Conservation (phyloP, 805 yeast species). For the Ogataea methylovora region DNA sequence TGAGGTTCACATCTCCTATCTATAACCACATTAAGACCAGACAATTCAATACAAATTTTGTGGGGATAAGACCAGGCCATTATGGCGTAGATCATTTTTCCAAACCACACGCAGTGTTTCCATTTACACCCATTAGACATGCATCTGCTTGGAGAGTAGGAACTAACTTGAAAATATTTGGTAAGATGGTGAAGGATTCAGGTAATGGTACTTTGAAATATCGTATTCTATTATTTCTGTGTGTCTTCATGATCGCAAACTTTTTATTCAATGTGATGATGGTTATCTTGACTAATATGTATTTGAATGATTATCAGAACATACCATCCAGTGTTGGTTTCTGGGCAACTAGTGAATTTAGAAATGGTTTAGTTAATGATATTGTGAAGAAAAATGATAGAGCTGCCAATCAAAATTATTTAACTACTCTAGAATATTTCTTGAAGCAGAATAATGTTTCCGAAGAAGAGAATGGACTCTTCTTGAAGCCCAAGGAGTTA, state of each 20-base stretch:
- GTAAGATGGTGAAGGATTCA: constrained; percentile 17
- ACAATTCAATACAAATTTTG: too few species aligned
- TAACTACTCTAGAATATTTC: constrained; percentile 21
- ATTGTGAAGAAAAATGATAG: constrained; percentile 23
- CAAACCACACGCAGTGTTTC: too few species aligned
- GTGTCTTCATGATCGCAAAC: constrained; percentile 33
- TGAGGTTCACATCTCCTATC: too few species aligned
- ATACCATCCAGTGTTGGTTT: constrained; percentile 22
- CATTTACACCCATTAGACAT: constrained; percentile 3
- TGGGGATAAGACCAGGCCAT: too few species aligned
- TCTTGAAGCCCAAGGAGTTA: constrained; percentile 13
- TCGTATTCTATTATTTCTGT: constrained; percentile 34
- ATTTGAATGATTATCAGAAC: constrained; percentile 19
- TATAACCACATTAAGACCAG: too few species aligned
- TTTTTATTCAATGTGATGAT: constrained; percentile 27
- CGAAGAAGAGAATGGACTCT: constrained; percentile 11
- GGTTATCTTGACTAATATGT: constrained; percentile 22
- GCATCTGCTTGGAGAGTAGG: constrained; percentile 27
- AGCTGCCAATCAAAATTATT: constrained; percentile 27
- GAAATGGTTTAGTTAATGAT: constrained; percentile 32
- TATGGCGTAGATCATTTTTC: too few species aligned
- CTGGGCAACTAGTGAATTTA: constrained; percentile 20
- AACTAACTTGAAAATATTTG: constrained; percentile 18
- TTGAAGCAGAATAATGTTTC: constrained; percentile 23
- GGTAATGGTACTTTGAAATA: constrained; percentile 38